Evolutionary conservation across 371 early-diverging fungal species (phyloP).

Genomic region (Syncephalastrum contaminatum): DNA sequence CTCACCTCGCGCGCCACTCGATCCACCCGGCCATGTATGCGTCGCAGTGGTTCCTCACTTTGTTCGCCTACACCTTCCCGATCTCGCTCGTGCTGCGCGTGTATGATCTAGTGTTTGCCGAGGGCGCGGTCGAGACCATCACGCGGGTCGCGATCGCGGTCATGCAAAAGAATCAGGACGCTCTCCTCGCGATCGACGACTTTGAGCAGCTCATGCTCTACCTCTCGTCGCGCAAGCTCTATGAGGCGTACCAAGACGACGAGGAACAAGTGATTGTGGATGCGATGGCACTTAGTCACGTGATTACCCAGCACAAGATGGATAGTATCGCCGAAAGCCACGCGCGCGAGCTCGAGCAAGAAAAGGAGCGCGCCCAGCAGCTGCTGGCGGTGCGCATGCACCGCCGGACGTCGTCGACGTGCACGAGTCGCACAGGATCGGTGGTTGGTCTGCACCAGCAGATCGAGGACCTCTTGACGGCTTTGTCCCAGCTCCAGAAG

Average conservation of each 20-base stretch:
- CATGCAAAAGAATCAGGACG: constrained; percentile 71
- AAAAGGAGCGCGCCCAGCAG: constrained; percentile 48
- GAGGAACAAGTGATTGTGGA: constrained; percentile 67
- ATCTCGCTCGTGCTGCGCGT: constrained; percentile 77
- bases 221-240: constrained; percentile 69
- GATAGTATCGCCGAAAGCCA: constrained; percentile 65
- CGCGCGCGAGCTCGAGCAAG: constrained; percentile 42
- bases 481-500: constrained; percentile 50
- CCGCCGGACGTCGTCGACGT: constrained; percentile 6
- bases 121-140: constrained; percentile 77
- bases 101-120: constrained; percentile 87
- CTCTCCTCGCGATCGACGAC: constrained; percentile 63
- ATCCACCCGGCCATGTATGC: constrained; percentile 86
- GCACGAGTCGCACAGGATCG: constrained; percentile 4
- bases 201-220: constrained; percentile 74
- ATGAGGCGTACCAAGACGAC: constrained; percentile 60
- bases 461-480: constrained; percentile 53
- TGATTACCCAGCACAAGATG: constrained; percentile 60
- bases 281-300: constrained; percentile 57
- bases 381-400: constrained; percentile 30
- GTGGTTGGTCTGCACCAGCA: constrained; percentile 43
- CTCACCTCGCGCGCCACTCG: constrained; percentile 71
- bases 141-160: constrained; percentile 81
- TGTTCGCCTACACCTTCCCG: constrained; percentile 88
- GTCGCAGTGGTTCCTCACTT: constrained; percentile 88